These are phyloP conservation scores for Pezicula radicicola DNA, from an alignment of 2,329 filamentous ascomycete genomes.

Conservation along the genomic window DNA sequence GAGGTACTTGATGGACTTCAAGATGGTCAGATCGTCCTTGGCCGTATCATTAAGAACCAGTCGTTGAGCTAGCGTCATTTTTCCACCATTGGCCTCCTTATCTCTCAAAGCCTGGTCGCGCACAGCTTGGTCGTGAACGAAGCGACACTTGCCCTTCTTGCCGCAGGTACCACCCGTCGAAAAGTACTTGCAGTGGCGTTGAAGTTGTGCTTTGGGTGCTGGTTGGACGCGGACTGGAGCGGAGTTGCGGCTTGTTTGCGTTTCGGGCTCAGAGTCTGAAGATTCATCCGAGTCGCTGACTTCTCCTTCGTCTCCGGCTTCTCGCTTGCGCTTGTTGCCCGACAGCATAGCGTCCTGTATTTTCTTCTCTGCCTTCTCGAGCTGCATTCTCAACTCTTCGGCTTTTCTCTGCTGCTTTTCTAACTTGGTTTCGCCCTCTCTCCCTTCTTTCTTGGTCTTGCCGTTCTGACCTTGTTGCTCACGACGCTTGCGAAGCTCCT, in stretches of 20 bases:
- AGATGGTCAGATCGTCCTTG: conserved; percentile 63
- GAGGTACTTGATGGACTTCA: conserved; percentile 64
- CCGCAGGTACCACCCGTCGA: conserved; percentile 66
- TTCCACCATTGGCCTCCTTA: conserved; percentile 61
- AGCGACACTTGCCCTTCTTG: conserved; percentile 74
- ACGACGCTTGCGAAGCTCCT: conserved; percentile 35
- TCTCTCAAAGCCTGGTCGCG: conserved; percentile 62
- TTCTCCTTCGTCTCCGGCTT: conserved; percentile 64
- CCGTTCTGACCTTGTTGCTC: conserved; percentile 20
- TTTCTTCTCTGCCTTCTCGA: conserved; percentile 63
- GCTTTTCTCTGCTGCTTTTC: conserved; percentile 53
- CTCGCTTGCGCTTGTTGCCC: conserved; percentile 65
- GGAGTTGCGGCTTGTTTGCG: conserved; percentile 45
- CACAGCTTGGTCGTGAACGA: conserved; percentile 63
- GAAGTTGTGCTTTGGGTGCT: conserved; percentile 55
- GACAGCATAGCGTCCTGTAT: conserved; percentile 34
- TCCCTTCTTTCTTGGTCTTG: conserved; percentile 30
- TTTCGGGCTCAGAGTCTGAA: conserved; percentile 58
- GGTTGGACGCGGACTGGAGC: conserved; percentile 33
- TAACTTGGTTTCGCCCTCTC: conserved; percentile 46
- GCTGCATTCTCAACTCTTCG: conserved; percentile 59
- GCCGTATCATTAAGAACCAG: conserved; percentile 66
- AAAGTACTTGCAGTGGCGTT: conserved; percentile 69
- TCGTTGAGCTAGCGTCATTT: conserved; percentile 64
- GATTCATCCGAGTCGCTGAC: conserved; percentile 34